phyloP scores from a whole-genome alignment of 257 asterid species.

The Solanum chilense region DNA sequence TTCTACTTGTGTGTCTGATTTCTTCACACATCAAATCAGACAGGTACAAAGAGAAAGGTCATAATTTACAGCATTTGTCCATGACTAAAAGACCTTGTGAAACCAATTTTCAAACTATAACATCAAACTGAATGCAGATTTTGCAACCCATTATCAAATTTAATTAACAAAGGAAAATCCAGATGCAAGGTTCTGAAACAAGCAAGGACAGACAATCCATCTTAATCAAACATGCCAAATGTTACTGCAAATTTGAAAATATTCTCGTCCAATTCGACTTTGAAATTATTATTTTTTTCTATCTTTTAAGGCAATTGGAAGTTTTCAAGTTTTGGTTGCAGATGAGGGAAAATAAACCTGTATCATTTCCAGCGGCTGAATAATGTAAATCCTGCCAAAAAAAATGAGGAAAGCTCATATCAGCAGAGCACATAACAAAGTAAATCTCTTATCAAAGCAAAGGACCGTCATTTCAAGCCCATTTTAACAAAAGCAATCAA shows the following conservation, averaged over 20 bases:
- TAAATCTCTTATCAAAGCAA: background rate
- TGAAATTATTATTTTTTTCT: background rate
- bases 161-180: background rate
- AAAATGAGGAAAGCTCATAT: background rate
- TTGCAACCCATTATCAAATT: background rate
- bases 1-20: background rate
- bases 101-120: background rate
- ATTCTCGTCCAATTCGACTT: background rate
- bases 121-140: background rate
- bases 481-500: background rate
- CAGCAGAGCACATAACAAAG: background rate
- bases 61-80: background rate
- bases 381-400: slow-evolving; percentile 45
- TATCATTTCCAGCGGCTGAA: slow-evolving; percentile 43
- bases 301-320: background rate
- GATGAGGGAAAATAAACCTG: slow-evolving; percentile 40
- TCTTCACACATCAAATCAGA: background rate
- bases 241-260: background rate
- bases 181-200: background rate
- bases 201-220: background rate
- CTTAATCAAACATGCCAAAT: background rate
- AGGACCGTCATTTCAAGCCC: background rate
- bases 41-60: background rate
- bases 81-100: background rate
- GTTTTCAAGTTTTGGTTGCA: background rate